Conservation (phyloP, 1,139 yeast species). For the Pichia inconspicua region DNA sequence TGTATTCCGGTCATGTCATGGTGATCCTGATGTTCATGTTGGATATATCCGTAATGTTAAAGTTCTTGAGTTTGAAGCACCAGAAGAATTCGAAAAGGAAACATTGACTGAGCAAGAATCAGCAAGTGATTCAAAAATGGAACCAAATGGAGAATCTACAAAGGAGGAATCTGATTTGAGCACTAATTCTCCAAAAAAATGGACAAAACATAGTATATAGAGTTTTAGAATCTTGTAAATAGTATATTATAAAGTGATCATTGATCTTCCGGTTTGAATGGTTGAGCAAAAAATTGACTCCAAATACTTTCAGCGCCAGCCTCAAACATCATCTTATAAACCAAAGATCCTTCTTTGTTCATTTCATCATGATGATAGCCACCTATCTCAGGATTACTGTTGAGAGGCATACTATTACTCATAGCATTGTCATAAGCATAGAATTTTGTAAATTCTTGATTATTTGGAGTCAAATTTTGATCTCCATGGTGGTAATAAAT, state of each 20-base stretch:
- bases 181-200: constrained; percentile 4
- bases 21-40: constrained; percentile 16
- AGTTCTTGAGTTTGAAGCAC: constrained; percentile 1
- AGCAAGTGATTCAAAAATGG: not conserved
- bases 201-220: constrained; percentile 11
- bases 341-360: constrained; percentile 40
- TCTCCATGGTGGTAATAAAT: no score
- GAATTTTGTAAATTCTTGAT: no score
- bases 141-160: not conserved
- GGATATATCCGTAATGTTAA: constrained; percentile 12
- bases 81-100: constrained; percentile 3
- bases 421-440: no score
- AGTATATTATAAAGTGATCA: not conserved
- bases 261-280: constrained; percentile 14
- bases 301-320: constrained; percentile 66
- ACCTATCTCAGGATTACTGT: not conserved
- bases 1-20: constrained; percentile 13
- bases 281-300: constrained; percentile 61
- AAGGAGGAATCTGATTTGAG: not conserved
- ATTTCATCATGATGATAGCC: not conserved
- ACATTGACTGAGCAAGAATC: not conserved
- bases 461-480: no score
- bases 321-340: constrained; percentile 56
- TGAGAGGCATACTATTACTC: not conserved
- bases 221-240: not conserved